Evolutionary conservation across 2,329 filamentous ascomycete species (phyloP).

Genomic region (Microcyclosporella mali): DNA sequence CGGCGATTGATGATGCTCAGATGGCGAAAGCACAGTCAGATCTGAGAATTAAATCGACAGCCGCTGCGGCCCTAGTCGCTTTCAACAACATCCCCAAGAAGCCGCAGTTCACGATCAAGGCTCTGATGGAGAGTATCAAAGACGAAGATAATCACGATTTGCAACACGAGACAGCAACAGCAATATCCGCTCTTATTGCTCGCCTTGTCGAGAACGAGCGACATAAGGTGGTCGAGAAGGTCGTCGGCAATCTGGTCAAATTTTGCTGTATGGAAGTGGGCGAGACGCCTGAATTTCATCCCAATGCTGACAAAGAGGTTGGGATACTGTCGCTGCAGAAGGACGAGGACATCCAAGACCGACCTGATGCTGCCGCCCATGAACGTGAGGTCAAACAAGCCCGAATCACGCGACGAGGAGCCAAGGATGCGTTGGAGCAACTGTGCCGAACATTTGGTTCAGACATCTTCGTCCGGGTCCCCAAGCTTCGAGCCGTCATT

Average conservation of each 20-base stretch:
- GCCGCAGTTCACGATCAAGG: slow-evolving; percentile 85
- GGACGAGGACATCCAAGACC: slow-evolving; percentile 91
- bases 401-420: slow-evolving; percentile 81
- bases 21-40: slow-evolving; percentile 75
- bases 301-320: slow-evolving; percentile 70
- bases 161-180: slow-evolving; percentile 77
- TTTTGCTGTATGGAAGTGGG: slow-evolving; percentile 97
- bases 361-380: slow-evolving; percentile 83
- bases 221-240: slow-evolving; percentile 83
- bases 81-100: slow-evolving; percentile 87
- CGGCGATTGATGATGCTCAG: slow-evolving; percentile 73
- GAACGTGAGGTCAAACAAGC: slow-evolving; percentile 84
- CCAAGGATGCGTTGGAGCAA: slow-evolving; percentile 89
- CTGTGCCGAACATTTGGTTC: slow-evolving; percentile 73
- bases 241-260: slow-evolving; percentile 91
- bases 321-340: slow-evolving; percentile 91
- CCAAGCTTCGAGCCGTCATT: slow-evolving; percentile 74
- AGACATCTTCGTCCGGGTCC: slow-evolving; percentile 72
- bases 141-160: slow-evolving; percentile 85
- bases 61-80: slow-evolving; percentile 82
- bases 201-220: slow-evolving; percentile 76
- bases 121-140: slow-evolving; percentile 97
- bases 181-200: slow-evolving; percentile 78
- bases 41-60: slow-evolving; percentile 75
- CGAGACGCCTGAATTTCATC: slow-evolving; percentile 90